A percentile compares a stretch with the other conserved stretches of the same genome.
These are phyloP conservation scores for Rubia yunnanensis DNA, from an alignment of 257 asterid genomes.

Conservation along the genomic window DNA sequence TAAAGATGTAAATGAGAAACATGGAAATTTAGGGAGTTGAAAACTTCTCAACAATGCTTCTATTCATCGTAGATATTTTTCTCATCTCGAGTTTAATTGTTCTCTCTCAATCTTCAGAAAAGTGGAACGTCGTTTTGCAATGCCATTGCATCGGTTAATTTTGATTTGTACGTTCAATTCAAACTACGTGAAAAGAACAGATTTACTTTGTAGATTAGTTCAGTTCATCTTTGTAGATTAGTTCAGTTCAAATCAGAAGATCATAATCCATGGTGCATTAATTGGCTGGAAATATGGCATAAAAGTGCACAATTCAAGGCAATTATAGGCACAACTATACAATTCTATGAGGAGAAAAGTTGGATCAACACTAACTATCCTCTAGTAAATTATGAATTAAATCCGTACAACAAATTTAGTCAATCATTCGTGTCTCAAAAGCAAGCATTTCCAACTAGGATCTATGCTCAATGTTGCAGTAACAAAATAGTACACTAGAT, in stretches of 20 bases:
- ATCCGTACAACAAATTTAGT: constrained; percentile 10
- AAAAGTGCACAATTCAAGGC: neutral
- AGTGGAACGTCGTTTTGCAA: too few species aligned
- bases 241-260: neutral
- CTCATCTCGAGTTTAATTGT: neutral
- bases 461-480: neutral
- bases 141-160: too few species aligned
- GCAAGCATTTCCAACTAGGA: constrained; percentile 4
- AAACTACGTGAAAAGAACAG: too few species aligned
- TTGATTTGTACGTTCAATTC: too few species aligned
- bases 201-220: too few species aligned
- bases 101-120: too few species aligned
- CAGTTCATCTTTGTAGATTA: too few species aligned
- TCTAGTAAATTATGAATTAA: neutral
- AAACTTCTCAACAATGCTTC: neutral
- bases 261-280: too few species aligned
- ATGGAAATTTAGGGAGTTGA: neutral
- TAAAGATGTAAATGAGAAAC: neutral
- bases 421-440: constrained; percentile 1
- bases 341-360: too few species aligned
- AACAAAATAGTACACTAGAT: constrained; percentile 3
- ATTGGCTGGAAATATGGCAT: too few species aligned
- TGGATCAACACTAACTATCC: neutral
- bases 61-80: neutral
- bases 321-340: neutral